These are phyloP conservation scores for Rosa persica DNA, from an alignment of 306 rosid species.

Conservation along the genomic window DNA sequence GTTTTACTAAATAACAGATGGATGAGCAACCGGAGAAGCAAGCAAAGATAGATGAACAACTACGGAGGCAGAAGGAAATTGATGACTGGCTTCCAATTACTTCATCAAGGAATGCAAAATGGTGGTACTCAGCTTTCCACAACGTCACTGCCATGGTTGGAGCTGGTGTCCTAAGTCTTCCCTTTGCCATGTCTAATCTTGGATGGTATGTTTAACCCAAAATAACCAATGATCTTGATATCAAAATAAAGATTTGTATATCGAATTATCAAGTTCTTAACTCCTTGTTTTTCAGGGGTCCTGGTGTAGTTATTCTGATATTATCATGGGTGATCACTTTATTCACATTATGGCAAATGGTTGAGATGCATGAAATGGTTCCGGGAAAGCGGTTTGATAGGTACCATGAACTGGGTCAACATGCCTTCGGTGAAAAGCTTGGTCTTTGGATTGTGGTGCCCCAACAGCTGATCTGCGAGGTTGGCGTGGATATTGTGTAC, in stretches of 20 bases:
- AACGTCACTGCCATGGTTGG: slow-evolving; percentile 94
- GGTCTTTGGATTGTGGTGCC: slow-evolving; percentile 83
- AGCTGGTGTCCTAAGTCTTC: slow-evolving; percentile 84
- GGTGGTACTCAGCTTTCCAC: slow-evolving; percentile 94
- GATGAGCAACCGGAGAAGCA: not conserved
- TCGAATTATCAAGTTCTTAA: not conserved
- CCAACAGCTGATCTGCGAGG: slow-evolving; percentile 66
- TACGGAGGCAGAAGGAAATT: slow-evolving; percentile 47
- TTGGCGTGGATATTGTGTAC: slow-evolving; percentile 69
- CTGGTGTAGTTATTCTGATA: slow-evolving; percentile 52
- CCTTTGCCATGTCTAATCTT: slow-evolving; percentile 71
- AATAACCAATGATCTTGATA: not conserved
- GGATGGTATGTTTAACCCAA: slow-evolving; percentile 54
- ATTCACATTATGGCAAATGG: slow-evolving; percentile 87
- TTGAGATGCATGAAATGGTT: slow-evolving; percentile 87
- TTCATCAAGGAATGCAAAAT: slow-evolving; percentile 75
- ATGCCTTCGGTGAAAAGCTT: slow-evolving; percentile 76
- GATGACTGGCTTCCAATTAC: slow-evolving; percentile 84
- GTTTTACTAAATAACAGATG: slow-evolving; percentile 7
- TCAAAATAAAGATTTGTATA: not conserved
- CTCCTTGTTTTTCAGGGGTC: slow-evolving; percentile 54
- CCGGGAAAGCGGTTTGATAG: slow-evolving; percentile 74
- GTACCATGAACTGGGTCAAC: slow-evolving; percentile 77
- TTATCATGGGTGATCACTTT: slow-evolving; percentile 72
- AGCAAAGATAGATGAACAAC: slow-evolving; percentile 28